These are phyloP conservation scores for Nigrospora sphaerica DNA, from an alignment of 2,329 filamentous ascomycete species.

Conservation along the genomic window DNA sequence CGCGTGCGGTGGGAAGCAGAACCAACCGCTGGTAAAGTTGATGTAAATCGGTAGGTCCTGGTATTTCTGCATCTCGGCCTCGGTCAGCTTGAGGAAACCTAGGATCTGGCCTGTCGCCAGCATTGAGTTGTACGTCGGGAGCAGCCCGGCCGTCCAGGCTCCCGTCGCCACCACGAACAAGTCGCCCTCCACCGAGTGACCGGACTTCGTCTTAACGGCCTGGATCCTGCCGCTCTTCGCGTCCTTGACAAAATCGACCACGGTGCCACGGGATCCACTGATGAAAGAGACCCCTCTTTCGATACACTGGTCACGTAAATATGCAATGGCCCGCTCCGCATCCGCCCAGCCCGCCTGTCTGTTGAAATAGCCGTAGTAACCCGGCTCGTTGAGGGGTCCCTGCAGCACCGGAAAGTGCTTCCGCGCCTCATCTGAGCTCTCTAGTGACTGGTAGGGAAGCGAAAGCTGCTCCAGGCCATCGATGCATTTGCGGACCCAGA, in stretches of 20 bases:
- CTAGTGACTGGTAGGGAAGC: too few species aligned
- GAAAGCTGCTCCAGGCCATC: too few species aligned
- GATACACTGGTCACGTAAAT: not conserved
- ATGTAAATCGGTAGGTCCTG: constrained; percentile 13
- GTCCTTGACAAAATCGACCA: not conserved
- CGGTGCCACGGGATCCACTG: not conserved
- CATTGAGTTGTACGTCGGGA: constrained; percentile 11
- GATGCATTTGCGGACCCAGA: too few species aligned
- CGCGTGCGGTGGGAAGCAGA: constrained; percentile 21
- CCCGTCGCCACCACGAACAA: constrained; percentile 15
- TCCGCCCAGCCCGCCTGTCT: constrained; percentile 1
- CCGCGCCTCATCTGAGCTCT: too few species aligned
- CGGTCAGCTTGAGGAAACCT: constrained; percentile 18
- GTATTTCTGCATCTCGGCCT: constrained; percentile 17
- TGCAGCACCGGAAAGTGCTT: too few species aligned
- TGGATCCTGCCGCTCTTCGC: too few species aligned
- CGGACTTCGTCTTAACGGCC: too few species aligned
- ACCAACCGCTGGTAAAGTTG: constrained; percentile 18
- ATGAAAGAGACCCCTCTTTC: not conserved
- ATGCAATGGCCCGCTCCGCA: not conserved
- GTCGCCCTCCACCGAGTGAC: constrained; percentile 4
- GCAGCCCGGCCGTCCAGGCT: constrained; percentile 14
- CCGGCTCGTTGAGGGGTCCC: too few species aligned
- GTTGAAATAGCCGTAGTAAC: not conserved
- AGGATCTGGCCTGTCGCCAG: constrained; percentile 12